These are phyloP conservation scores for Sclerotinia sclerotiorum DNA, from an alignment of 2,329 filamentous ascomycete genomes.

Conservation along the genomic window DNA sequence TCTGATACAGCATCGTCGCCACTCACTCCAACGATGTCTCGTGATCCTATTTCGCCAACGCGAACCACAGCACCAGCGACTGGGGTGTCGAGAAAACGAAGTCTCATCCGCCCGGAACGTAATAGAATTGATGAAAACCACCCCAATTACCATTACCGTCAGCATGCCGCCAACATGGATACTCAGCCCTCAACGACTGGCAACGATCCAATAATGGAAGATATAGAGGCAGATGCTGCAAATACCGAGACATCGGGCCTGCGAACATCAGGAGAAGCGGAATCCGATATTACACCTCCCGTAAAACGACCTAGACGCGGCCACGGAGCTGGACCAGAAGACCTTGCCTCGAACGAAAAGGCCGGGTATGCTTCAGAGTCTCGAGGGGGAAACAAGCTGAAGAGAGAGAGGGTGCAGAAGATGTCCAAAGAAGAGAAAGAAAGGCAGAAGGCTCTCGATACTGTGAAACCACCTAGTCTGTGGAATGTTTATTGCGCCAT, in stretches of 20 bases:
- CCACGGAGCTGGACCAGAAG: slow-evolving; percentile 33
- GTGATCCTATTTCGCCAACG: slow-evolving; percentile 45
- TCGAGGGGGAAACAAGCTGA: slow-evolving; percentile 31
- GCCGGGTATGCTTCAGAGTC: slow-evolving; percentile 37
- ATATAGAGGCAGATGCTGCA: slow-evolving; percentile 56
- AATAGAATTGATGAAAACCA: slow-evolving; percentile 82
- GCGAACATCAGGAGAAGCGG: slow-evolving; percentile 38
- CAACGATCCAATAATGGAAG: slow-evolving; percentile 83
- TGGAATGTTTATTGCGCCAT: slow-evolving; percentile 97
- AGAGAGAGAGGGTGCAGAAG: slow-evolving; percentile 57
- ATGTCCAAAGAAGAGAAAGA: slow-evolving; percentile 62
- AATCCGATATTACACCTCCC: slow-evolving; percentile 36
- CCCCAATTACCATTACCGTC: slow-evolving; percentile 92
- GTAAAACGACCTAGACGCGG: slow-evolving; percentile 29
- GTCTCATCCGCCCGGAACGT: slow-evolving; percentile 84
- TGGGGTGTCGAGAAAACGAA: slow-evolving; percentile 69
- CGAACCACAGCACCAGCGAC: slow-evolving; percentile 37
- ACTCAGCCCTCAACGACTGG: slow-evolving; percentile 89
- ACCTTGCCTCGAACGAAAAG: slow-evolving; percentile 33
- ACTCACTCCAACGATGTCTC: slow-evolving; percentile 48
- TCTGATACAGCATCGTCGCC: slow-evolving; percentile 57
- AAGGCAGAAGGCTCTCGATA: slow-evolving; percentile 58
- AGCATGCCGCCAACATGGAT: slow-evolving; percentile 91
- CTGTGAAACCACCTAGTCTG: slow-evolving; percentile 75
- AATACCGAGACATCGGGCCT: slow-evolving; percentile 38